Evolutionary conservation across 306 rosid species (phyloP).

Genomic region (Sechiopsis laciniata): DNA sequence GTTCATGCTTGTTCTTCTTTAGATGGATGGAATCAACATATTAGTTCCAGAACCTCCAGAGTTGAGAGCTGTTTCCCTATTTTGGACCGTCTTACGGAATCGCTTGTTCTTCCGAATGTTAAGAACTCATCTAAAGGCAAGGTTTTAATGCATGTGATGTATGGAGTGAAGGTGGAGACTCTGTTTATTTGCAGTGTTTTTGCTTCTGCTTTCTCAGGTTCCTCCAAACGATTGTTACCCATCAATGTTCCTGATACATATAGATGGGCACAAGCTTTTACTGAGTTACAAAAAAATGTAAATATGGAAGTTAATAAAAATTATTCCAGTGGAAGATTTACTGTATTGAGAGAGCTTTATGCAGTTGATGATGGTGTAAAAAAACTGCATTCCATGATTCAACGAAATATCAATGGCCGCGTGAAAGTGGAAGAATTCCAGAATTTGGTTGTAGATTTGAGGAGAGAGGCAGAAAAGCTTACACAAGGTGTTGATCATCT

Average conservation of each 20-base stretch:
- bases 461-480: constrained; percentile 37
- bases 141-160: constrained; percentile 72
- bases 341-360: constrained; percentile 53
- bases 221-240: constrained; percentile 40
- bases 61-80: constrained; percentile 39
- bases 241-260: constrained; percentile 37
- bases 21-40: constrained; percentile 58
- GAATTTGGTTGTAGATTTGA: constrained; percentile 39
- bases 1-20: constrained; percentile 46
- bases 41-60: constrained; percentile 44
- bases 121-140: constrained; percentile 80
- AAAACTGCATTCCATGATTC: constrained; percentile 49
- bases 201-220: constrained; percentile 55
- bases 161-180: constrained; percentile 71
- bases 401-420: constrained; percentile 31
- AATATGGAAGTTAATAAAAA: constrained; percentile 48
- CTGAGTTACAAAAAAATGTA: constrained; percentile 45
- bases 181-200: constrained; percentile 61
- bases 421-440: constrained; percentile 26
- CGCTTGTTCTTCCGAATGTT: constrained; percentile 71
- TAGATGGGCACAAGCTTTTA: constrained; percentile 67
- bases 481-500: constrained; percentile 66
- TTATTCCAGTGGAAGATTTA: constrained; percentile 36
- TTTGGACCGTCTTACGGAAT: constrained; percentile 39
- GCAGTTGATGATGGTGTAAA: constrained; percentile 48